Percentiles rank a stretch among this genome's conserved stretches.
Conservation (phyloP, 192 early-diverging fungal genomes). For the Coemansia sp. region DNA sequence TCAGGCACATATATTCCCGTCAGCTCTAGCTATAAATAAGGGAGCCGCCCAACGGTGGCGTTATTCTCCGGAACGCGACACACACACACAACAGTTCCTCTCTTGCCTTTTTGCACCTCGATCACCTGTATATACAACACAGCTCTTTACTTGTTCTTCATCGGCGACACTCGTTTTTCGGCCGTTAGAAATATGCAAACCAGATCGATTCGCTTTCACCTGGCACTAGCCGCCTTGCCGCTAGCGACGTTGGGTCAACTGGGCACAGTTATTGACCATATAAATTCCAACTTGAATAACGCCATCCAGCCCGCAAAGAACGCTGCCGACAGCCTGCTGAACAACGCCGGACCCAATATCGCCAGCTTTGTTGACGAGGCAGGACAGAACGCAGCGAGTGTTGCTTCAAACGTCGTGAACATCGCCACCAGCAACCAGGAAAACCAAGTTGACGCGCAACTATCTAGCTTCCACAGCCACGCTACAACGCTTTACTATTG, state of each 20-base stretch:
- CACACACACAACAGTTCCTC: not conserved
- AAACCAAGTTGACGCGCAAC: constrained; percentile 21
- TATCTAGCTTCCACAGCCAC: constrained; percentile 30
- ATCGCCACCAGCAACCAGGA: constrained; percentile 18
- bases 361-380: constrained; percentile 26
- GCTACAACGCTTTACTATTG: not conserved
- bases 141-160: not conserved
- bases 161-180: not conserved
- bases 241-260: not conserved
- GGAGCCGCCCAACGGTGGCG: not conserved
- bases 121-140: not conserved
- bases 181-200: constrained; percentile 1
- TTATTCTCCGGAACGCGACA: not conserved
- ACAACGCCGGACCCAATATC: constrained; percentile 13
- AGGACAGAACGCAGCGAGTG: constrained; percentile 12
- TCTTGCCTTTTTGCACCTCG: not conserved
- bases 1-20: not conserved
- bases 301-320: constrained; percentile 5
- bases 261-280: not conserved
- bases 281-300: constrained; percentile 10
- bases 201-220: not conserved
- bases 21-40: not conserved
- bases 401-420: constrained; percentile 15
- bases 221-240: not conserved
- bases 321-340: constrained; percentile 10